A percentile compares a stretch with the other conserved stretches of the same genome.
These are phyloP conservation scores for grape (Vitis vinifera) DNA, from an alignment of 164 flowering plant genomes.

Conservation along the genomic window ASM3070453v1 NC_081813.1:14534501-14535000, in stretches of 20 bases:
- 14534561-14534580: neutral
- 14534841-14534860: constrained; percentile 90
- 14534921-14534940: neutral
- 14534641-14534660: neutral
- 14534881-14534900: constrained; percentile 87
- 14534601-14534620: neutral
- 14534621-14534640: neutral
- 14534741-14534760: constrained; percentile 88
- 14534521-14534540: neutral
- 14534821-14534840: constrained; percentile 96
- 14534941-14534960: neutral
- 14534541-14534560: neutral
- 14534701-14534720: neutral
- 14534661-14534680: neutral
- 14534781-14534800: constrained; percentile 85
- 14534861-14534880: constrained; percentile 88
- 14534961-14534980: neutral
- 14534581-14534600: too few relatives aligned
- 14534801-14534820: constrained; percentile 81
- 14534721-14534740: constrained; percentile 71
- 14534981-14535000: neutral
- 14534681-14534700: neutral
- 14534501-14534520: too few relatives aligned
- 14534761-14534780: constrained; percentile 93
- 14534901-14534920: constrained; percentile 8